Evolutionary conservation across 176 grass and related monocot genomes (phyloP).

Genomic region (Zizania latifolia): DNA sequence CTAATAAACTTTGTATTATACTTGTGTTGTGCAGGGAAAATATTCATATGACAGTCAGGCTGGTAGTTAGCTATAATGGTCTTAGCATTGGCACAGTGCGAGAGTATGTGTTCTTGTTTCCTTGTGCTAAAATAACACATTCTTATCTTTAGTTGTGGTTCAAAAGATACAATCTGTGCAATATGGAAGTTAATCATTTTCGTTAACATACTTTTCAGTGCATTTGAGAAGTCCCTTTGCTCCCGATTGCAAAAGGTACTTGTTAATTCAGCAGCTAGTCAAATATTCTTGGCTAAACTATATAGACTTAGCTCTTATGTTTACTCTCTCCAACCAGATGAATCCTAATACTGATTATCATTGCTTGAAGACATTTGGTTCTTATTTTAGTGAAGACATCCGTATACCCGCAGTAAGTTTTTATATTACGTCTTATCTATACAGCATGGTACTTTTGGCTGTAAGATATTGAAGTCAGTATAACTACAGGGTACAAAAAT

Average conservation of each 20-base stretch:
- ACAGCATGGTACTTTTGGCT: neutral
- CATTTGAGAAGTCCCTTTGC: constrained; percentile 75
- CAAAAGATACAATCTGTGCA: neutral
- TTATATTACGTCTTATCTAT: neutral
- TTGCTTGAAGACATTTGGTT: constrained; percentile 78
- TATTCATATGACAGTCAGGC: constrained; percentile 93
- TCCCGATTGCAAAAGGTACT: constrained; percentile 68
- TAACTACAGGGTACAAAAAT: constrained; percentile 90
- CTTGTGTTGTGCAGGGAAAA: constrained; percentile 63
- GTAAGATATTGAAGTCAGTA: constrained; percentile 8
- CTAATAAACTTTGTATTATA: constrained; percentile 2
- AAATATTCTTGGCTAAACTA: neutral
- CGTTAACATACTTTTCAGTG: constrained; percentile 38
- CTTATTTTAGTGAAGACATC: constrained; percentile 86
- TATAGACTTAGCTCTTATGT: neutral
- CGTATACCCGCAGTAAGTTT: constrained; percentile 64
- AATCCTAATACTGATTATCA: constrained; percentile 75
- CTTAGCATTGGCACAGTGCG: constrained; percentile 72
- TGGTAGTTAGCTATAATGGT: constrained; percentile 87
- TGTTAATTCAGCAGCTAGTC: constrained; percentile 16
- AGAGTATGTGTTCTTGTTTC: constrained; percentile 58
- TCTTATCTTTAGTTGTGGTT: neutral
- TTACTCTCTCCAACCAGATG: constrained; percentile 46
- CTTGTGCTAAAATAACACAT: neutral
- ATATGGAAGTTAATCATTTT: constrained; percentile 17